phyloP scores from a whole-genome alignment of 805 yeast species.

The Brettanomyces naardenensis region DNA sequence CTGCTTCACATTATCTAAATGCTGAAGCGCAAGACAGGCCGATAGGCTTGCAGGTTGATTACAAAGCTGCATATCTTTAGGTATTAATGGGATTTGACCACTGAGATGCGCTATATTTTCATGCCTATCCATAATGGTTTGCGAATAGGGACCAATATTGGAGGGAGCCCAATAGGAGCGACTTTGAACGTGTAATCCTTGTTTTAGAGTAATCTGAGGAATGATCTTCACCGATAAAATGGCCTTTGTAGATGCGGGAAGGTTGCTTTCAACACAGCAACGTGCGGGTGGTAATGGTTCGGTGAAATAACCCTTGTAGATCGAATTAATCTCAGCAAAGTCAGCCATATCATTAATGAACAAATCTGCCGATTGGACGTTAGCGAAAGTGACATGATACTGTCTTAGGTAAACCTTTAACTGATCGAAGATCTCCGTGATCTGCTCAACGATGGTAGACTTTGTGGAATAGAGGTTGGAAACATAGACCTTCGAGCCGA shows the following conservation, averaged over 20 bases:
- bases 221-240: constrained; percentile 58
- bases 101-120: constrained; percentile 56
- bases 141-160: constrained; percentile 96
- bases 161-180: constrained; percentile 98
- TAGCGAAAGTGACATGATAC: constrained; percentile 29
- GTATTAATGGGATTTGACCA: constrained; percentile 87
- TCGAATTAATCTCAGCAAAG: constrained; percentile 53
- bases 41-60: constrained; percentile 24
- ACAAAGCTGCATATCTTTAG: constrained; percentile 53
- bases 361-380: constrained; percentile 54
- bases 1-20: constrained; percentile 54
- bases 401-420: constrained; percentile 28
- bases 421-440: constrained; percentile 39
- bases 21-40: constrained; percentile 60
- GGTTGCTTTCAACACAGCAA: constrained; percentile 63
- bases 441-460: constrained; percentile 35
- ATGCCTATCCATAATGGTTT: constrained; percentile 48
- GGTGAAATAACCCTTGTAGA: constrained; percentile 50
- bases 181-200: constrained; percentile 86
- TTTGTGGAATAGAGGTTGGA: constrained; percentile 33
- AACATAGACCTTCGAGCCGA: constrained; percentile 30
- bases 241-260: constrained; percentile 31
- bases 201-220: constrained; percentile 29
- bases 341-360: constrained; percentile 55
- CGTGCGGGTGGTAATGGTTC: constrained; percentile 80